Base-by-base conservation (phyloP, 2,329 filamentous ascomycete species). In the Fusarium musae region DNA sequence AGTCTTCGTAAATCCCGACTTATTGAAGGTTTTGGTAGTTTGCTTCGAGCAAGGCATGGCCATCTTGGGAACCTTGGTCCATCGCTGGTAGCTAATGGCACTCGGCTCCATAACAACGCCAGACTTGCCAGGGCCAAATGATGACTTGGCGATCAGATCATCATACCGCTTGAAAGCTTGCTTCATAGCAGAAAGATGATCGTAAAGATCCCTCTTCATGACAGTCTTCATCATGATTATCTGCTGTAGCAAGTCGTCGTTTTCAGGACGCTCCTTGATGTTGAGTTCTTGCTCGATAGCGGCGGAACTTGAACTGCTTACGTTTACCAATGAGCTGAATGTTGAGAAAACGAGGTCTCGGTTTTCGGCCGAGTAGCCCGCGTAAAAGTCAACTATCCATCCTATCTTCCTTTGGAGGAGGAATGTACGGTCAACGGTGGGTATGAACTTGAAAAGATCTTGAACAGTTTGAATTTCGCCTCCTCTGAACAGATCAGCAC, bases 101-200 rank as follows among this genome's bases (percentile, higher is more conserved):
- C 28, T 50, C 21, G 47, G 47, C 28, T 50, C 47, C 28, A 50
- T 50, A 10, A 50, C 28, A 50, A 50, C 28, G 10, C 47, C 47
- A 50, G 47, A 6, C 21, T 32, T 34, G 10, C 21, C 47, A 23
- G 47, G 47, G 2, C 47, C 47, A 34, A 50, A 50, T 3, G 28
- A 50, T 3, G 47, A 50, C 21, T 17, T 50, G 28, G 15, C 47
- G 2, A 34, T 50, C 4, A 4, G 10, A 3, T 32, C 47, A 32
- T 34, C 21, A 15, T 23, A 50, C 15, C 21, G 47, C 21, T 50
- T 8, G 13, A 50, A 7, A 32, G 28, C 28, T 13, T 9, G 7
- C 46, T 50, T 50, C 15, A 32, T 23, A 2, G 28, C 8, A 3
- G 1, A n/a, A 8, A 49, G 19, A n/a, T 16, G 13, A 2, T 19